phyloP scores from a whole-genome alignment of 2,329 filamentous ascomycete species.

The Phyllosticta citriasiana region DNA sequence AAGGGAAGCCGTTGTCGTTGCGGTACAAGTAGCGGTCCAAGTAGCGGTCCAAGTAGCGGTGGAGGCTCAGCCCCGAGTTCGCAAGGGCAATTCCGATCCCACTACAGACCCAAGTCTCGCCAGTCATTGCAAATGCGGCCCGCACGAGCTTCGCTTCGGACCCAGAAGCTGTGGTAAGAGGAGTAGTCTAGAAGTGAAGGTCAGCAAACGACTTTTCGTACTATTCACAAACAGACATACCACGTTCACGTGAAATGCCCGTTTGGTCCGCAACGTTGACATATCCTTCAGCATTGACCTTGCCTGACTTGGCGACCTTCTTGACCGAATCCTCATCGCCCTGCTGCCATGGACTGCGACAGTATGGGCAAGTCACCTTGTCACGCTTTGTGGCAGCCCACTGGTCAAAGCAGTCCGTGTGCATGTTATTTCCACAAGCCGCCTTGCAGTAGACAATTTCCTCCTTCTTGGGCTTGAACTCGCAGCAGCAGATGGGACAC shows the following conservation, averaged over 20 bases:
- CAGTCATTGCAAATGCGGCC: background rate
- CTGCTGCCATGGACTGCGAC: conserved; percentile 44
- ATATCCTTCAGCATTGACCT: conserved; percentile 44
- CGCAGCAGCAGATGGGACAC: conserved; percentile 53
- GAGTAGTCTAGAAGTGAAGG: conserved; percentile 12
- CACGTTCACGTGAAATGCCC: conserved; percentile 46
- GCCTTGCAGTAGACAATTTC: conserved; percentile 41
- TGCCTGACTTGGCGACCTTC: conserved; percentile 35
- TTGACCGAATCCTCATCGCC: conserved; percentile 37
- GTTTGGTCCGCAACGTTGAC: conserved; percentile 52
- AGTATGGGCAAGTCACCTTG: conserved; percentile 51
- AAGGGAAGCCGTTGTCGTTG: background rate
- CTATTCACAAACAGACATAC: conserved; percentile 20
- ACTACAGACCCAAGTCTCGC: background rate
- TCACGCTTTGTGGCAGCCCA: conserved; percentile 29
- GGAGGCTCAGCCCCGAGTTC: background rate
- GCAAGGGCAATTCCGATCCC: background rate
- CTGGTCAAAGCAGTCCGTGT: conserved; percentile 40
- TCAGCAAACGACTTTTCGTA: background rate
- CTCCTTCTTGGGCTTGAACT: conserved; percentile 36
- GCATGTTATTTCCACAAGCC: conserved; percentile 48
- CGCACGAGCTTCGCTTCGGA: conserved; percentile 7
- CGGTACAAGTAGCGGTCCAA: background rate
- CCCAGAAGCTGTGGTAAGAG: conserved; percentile 15
- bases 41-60: background rate